These are phyloP conservation scores for Candida silvicultrix DNA, from an alignment of 805 yeast genomes.

Conservation along the genomic window DNA sequence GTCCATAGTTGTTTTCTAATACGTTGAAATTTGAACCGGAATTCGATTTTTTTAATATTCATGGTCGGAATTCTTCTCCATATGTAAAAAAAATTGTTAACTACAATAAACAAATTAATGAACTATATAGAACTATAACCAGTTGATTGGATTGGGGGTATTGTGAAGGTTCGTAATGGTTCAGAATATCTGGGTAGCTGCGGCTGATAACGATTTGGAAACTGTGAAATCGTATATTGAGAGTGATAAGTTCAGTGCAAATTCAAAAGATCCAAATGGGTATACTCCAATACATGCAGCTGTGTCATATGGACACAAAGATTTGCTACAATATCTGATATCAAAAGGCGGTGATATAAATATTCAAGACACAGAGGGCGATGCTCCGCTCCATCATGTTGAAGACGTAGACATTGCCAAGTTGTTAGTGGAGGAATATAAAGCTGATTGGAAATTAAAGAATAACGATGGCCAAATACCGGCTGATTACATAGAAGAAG, in stretches of 20 bases:
- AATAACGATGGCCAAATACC: slow-evolving; percentile 77
- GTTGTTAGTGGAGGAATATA: slow-evolving; percentile 55
- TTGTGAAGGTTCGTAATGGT: slow-evolving; percentile 9
- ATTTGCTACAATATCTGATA: slow-evolving; percentile 53
- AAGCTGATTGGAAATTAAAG: slow-evolving; percentile 57
- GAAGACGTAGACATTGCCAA: slow-evolving; percentile 68
- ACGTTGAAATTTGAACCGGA: too few relatives aligned
- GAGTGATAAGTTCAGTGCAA: slow-evolving; percentile 50
- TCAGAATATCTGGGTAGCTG: slow-evolving; percentile 86
- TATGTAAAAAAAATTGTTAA: too few relatives aligned
- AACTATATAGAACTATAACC: too few relatives aligned
- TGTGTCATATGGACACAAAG: slow-evolving; percentile 82
- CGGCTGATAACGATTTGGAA: slow-evolving; percentile 71
- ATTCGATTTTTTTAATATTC: too few relatives aligned
- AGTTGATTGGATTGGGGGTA: too few relatives aligned
- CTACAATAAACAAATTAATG: too few relatives aligned
- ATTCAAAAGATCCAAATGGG: slow-evolving; percentile 84
- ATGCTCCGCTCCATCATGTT: slow-evolving; percentile 88
- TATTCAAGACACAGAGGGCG: slow-evolving; percentile 83
- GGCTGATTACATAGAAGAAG: slow-evolving; percentile 70
- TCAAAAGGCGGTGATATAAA: slow-evolving; percentile 72
- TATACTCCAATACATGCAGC: slow-evolving; percentile 98
- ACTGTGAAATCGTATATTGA: slow-evolving; percentile 52
- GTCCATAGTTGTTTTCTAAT: too few relatives aligned
- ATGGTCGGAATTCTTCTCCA: too few relatives aligned